Base-by-base conservation (phyloP, 495 filamentous ascomycete species). In the Sphaerosporella brunnea region DNA sequence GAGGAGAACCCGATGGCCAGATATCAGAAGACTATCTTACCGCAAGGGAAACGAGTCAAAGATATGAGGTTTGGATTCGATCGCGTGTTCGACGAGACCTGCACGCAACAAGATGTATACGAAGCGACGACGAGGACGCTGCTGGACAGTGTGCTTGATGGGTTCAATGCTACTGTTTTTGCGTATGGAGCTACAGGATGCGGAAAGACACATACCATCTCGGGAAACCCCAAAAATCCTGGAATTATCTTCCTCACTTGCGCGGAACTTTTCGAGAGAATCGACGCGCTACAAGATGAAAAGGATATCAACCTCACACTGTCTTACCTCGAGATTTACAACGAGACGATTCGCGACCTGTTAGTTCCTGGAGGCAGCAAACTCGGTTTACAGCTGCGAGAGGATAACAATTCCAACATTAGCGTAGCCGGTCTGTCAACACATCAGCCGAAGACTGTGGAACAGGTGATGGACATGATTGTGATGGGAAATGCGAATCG, bases 381-480 rank as follows among this genome's bases (percentile, higher is more conserved):
- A 63, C 73, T 75, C 50, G 82, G 83, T 13, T 64, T 99, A 54
- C 93, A 92, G 78, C 73, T 99, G 15, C 82, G 90, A 25, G 90
- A 99, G 66, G 90, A 99, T 64, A 77, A 77, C 10, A 83, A 96
- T 62, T 84, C 94, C 63, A 78, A 82, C 11, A 93, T 99, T 21
- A 85, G 86, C 0, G 92, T 99, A 1, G 70, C 85, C 11, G 92
- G 90, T 1, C 70, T 99, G 36, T 90, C 86, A 11, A 93, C 84
- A 54, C 87, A 95, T 60, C 80, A 84, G 50, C 57, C 57, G 34
- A 50, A 78, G 49, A 80, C 73, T 54, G 90, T 95, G 28, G 74
- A 88, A 58, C 76, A 96, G 58, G 90, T 99, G 48, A 99, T 99
- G 90, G 86, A 96, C 61, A 95, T 99, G 79, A 96, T 99, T 55